A percentile compares a stretch with the other conserved stretches of the same genome.
These are phyloP conservation scores for Globisporangium lucens DNA, from an alignment of 352 stramenopile genomes.

Conservation along the genomic window DNA sequence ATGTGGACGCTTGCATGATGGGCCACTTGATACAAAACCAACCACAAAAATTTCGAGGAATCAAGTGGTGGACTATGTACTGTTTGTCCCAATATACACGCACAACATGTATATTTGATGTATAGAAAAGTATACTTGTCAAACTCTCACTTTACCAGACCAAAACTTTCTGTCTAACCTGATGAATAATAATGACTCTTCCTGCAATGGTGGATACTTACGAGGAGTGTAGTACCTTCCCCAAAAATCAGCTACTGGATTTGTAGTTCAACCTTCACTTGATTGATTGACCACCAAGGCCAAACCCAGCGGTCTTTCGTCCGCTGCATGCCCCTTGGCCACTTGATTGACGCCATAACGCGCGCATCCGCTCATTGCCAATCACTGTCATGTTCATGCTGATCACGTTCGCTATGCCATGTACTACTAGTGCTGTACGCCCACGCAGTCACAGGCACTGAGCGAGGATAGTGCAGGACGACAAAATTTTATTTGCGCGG, in stretches of 20 bases:
- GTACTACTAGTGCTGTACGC: not conserved
- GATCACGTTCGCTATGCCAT: not conserved
- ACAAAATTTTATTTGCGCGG: not conserved
- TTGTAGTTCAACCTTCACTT: constrained; percentile 7
- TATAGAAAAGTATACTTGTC: not conserved
- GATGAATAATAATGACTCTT: not conserved
- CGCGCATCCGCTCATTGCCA: not conserved
- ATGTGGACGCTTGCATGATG: constrained; percentile 2
- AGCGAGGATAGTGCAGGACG: not conserved
- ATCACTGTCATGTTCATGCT: not conserved
- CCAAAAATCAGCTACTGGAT: constrained; percentile 7
- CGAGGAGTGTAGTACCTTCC: not conserved
- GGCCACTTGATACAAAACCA: constrained; percentile 9
- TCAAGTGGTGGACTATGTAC: constrained; percentile 16
- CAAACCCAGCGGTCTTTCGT: not conserved
- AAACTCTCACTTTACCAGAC: not conserved
- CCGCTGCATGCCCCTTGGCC: not conserved
- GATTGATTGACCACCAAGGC: not conserved
- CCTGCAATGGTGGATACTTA: not conserved
- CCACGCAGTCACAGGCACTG: not conserved
- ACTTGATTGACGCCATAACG: constrained; percentile 9
- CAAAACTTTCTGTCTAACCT: not conserved
- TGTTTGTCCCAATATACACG: not conserved
- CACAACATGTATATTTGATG: not conserved
- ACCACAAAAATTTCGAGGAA: constrained; percentile 16